phyloP scores from a whole-genome alignment of 345 rosid species.

The Dimocarpus longan region DNA sequence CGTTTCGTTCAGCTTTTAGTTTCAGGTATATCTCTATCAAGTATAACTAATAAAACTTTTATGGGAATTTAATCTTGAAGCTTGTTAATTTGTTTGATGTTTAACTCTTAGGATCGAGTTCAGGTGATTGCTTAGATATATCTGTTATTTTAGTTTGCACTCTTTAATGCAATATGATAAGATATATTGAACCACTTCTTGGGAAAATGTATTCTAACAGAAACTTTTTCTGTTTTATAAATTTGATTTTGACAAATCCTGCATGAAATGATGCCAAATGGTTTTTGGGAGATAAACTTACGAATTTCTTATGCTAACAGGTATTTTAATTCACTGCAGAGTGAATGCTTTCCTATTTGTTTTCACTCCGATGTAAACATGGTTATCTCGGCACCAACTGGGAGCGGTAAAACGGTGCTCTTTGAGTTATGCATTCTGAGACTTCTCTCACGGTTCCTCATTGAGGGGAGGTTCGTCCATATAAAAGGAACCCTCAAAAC shows the following conservation, averaged over 20 bases:
- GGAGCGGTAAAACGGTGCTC: constrained; percentile 95
- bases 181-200: background rate
- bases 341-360: constrained; percentile 90
- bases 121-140: constrained; percentile 1
- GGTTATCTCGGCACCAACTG: constrained; percentile 98
- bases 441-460: constrained; percentile 77
- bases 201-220: background rate
- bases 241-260: background rate
- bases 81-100: background rate
- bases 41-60: background rate
- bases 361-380: constrained; percentile 83
- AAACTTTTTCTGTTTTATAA: background rate
- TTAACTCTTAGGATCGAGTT: background rate
- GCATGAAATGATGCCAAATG: background rate
- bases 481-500: constrained; percentile 87
- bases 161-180: background rate
- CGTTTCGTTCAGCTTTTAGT: constrained; percentile 66
- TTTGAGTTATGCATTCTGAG: constrained; percentile 91
- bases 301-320: constrained; percentile 38
- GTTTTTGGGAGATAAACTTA: background rate
- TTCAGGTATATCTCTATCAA: constrained; percentile 57
- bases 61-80: constrained; percentile 2
- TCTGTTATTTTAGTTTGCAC: background rate
- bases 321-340: constrained; percentile 93
- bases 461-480: constrained; percentile 65